Evolutionary conservation across 352 stramenopile genomes (phyloP), one percentile per base, ranked within the genome.

Genomic region (Globisporangium sylvaticum): DNA sequence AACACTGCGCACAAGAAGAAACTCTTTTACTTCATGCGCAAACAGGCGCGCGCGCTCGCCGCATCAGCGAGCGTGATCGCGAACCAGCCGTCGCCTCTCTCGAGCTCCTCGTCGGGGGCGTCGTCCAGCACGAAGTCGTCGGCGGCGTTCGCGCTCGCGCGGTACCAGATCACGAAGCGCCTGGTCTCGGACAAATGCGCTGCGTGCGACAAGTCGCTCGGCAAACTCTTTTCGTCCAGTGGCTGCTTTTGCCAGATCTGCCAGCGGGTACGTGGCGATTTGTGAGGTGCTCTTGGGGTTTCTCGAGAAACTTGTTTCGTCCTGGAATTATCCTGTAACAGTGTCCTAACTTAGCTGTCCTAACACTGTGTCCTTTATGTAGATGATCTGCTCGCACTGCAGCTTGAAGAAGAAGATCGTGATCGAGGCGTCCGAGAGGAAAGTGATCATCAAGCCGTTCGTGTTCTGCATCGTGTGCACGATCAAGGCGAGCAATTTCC

Each of bases 1-100:
- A 64, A 73, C 22, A 78, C 75, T 10, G 77, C 78, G 6, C 64
- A 84, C 24, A 78, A 77, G 59, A 89, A 87, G 73, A 89, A 87
- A 34, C 61, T 89, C 46, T 67, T 79, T 44, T 87, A 78, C 70
- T 81, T 77, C 46, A 56, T 83, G 64, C 59, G 59, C 44, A 65
- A 65, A 31, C 59, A 81, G 42, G 54, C 69, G 7, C 63, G 66
- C 10, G 53, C 50, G 4, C 70, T 78, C 31, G 37, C 62, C 4
- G 24, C 18, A 7, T 24, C 42, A n/a, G 25, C 29, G 24, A 57
- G 12, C 59, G 52, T 39, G 18, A 37, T 14, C 12, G 34, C 34
- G n/a, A 31, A 46, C 37, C 18, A 59, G 10, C 34, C 54, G 34
- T 62, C 62, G 6, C 62, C 67, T 48, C 27, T 31, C 12, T 66